A percentile compares a stretch with the other conserved stretches of the same genome.
Conservation (phyloP, 805 yeast genomes). For the Blastobotrys peoriensis region DNA sequence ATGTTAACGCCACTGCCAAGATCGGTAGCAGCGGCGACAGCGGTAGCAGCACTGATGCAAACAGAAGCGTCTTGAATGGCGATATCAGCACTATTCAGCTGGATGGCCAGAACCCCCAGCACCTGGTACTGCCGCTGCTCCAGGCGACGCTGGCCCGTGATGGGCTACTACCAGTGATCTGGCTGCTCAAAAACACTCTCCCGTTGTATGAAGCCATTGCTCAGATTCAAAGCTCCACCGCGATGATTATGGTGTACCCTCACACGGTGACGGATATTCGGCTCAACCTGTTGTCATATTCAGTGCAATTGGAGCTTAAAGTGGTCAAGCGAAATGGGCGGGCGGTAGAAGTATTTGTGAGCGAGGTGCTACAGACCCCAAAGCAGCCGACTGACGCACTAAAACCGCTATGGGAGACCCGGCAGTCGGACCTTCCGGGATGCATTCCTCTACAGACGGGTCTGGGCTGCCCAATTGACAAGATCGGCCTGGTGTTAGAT, state of each 20-base stretch:
- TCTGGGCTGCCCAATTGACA: slow-evolving; percentile 18
- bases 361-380: slow-evolving; percentile 2
- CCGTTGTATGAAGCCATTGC: slow-evolving; percentile 23
- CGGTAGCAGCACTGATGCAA: neutral
- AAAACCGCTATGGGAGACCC: slow-evolving; percentile 10
- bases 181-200: slow-evolving; percentile 24
- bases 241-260: slow-evolving; percentile 19
- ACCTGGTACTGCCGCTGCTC: slow-evolving; percentile 21
- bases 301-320: slow-evolving; percentile 5
- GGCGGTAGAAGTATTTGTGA: slow-evolving; percentile 15
- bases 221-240: slow-evolving; percentile 7
- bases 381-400: slow-evolving; percentile 1
- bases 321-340: slow-evolving; percentile 18
- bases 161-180: slow-evolving; percentile 25
- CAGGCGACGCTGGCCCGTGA: slow-evolving; percentile 23
- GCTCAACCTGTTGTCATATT: slow-evolving; percentile 5
- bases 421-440: slow-evolving; percentile 7
- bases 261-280: slow-evolving; percentile 19
- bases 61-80: neutral
- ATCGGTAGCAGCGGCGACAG: neutral
- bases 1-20: neutral
- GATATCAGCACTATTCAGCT: slow-evolving; percentile 14
- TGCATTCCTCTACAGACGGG: slow-evolving; percentile 22
- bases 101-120: slow-evolving; percentile 23
- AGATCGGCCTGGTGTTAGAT: slow-evolving; percentile 6